phyloP scores from a whole-genome alignment of 768 basidiomycete genomes.

The Mycena polygramma region DNA sequence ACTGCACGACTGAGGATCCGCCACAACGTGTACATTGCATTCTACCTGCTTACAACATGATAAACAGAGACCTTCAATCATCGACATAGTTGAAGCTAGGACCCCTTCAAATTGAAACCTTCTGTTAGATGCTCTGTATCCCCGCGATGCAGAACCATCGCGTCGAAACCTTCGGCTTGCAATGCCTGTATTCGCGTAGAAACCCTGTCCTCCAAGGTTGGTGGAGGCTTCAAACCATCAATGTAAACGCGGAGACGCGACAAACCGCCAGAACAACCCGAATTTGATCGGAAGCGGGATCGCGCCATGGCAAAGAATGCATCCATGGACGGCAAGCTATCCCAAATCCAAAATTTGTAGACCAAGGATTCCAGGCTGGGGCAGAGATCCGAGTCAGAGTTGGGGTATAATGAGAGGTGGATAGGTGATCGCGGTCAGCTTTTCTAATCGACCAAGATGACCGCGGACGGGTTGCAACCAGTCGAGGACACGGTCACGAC shows the following conservation, averaged over 20 bases:
- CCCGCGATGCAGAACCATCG: too few relatives aligned
- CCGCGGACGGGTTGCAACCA: slow-evolving; percentile 10
- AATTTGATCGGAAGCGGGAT: slow-evolving; percentile 8
- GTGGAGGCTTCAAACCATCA: too few relatives aligned
- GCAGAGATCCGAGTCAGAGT: slow-evolving; percentile 4
- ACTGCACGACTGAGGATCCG: too few relatives aligned
- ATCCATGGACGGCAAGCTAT: neutral
- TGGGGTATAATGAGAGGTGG: slow-evolving; percentile 2
- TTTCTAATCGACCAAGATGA: slow-evolving; percentile 1
- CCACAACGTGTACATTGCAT: too few relatives aligned
- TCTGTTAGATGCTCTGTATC: too few relatives aligned
- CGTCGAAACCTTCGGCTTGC: too few relatives aligned
- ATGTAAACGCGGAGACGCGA: slow-evolving; percentile 8
- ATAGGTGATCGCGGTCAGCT: neutral
- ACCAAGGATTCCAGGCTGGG: slow-evolving; percentile 1
- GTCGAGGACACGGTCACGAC: neutral
- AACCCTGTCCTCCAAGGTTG: too few relatives aligned
- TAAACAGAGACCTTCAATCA: too few relatives aligned
- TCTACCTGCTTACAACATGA: too few relatives aligned
- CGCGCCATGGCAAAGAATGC: slow-evolving; percentile 12
- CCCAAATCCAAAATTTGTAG: slow-evolving; percentile 1
- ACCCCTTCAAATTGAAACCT: too few relatives aligned
- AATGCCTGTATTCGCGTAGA: too few relatives aligned
- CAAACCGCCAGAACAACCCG: slow-evolving; percentile 3
- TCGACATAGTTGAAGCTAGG: too few relatives aligned